These are phyloP conservation scores for Apophysomyces elegans DNA, from an alignment of 371 early-diverging fungal genomes.

Conservation along the genomic window DNA sequence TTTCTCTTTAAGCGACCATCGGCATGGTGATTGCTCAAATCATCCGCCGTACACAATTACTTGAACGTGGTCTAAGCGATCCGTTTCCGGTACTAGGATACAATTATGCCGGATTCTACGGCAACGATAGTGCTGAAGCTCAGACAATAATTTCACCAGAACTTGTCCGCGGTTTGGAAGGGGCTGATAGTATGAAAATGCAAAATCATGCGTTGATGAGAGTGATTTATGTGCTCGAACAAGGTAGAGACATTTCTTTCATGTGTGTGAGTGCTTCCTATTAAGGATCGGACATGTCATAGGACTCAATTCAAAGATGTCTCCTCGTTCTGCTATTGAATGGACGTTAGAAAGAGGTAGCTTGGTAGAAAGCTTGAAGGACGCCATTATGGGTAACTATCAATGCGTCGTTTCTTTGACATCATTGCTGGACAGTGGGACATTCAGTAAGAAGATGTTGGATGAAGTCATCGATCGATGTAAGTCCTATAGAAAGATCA, in stretches of 20 bases:
- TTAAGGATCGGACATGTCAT: background rate
- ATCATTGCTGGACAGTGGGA: slow-evolving; percentile 59
- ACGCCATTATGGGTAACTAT: slow-evolving; percentile 71
- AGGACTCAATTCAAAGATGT: slow-evolving; percentile 41
- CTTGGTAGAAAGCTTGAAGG: slow-evolving; percentile 60
- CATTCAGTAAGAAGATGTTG: slow-evolving; percentile 53
- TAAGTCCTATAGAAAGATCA: slow-evolving; percentile 25
- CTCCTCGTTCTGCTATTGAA: slow-evolving; percentile 59
- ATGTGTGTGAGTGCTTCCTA: background rate
- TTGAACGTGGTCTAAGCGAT: slow-evolving; percentile 45
- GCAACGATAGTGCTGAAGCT: slow-evolving; percentile 13
- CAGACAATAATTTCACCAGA: slow-evolving; percentile 26
- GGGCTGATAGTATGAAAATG: slow-evolving; percentile 44
- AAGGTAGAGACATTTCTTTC: slow-evolving; percentile 35
- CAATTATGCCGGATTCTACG: slow-evolving; percentile 20
- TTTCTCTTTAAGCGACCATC: slow-evolving; percentile 55
- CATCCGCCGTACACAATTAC: slow-evolving; percentile 59
- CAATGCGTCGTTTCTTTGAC: slow-evolving; percentile 56
- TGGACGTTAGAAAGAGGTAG: slow-evolving; percentile 62
- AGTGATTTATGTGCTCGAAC: slow-evolving; percentile 61
- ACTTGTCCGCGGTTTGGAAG: slow-evolving; percentile 42
- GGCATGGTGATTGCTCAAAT: slow-evolving; percentile 68
- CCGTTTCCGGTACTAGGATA: slow-evolving; percentile 53
- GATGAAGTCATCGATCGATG: slow-evolving; percentile 68
- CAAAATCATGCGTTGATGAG: slow-evolving; percentile 61